Evolutionary conservation across 441 rosid species (phyloP).

Genomic region (Pelargonium citronellum): DNA sequence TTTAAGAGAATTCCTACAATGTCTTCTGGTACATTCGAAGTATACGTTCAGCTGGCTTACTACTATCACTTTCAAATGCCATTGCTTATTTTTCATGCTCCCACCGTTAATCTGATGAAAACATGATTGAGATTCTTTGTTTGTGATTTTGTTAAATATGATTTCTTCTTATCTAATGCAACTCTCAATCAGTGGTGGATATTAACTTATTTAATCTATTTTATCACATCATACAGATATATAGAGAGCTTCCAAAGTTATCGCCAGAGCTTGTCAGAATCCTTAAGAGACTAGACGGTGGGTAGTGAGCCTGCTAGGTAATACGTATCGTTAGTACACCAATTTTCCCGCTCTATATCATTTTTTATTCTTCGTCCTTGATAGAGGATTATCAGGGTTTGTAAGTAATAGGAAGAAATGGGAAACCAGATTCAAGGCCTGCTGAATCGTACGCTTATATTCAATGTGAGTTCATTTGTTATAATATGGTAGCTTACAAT

Average conservation of each 20-base stretch:
- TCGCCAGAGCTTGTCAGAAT: conserved; percentile 66
- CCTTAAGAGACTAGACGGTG: conserved; percentile 71
- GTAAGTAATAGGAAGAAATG: neutral
- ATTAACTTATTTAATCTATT: neutral
- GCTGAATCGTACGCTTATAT: neutral
- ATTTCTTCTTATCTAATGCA: neutral
- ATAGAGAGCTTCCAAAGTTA: conserved; percentile 72
- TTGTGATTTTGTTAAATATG: neutral
- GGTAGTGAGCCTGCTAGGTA: conserved; percentile 29
- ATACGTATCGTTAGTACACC: neutral
- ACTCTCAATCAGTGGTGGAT: neutral
- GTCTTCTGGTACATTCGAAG: neutral
- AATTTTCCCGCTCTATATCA: neutral
- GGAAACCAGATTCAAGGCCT: conserved; percentile 1
- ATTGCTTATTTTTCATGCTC: neutral
- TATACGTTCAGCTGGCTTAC: neutral
- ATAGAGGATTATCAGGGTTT: neutral
- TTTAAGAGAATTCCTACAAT: neutral
- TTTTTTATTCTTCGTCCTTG: neutral
- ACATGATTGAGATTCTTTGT: neutral
- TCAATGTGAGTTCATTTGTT: neutral
- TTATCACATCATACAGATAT: conserved; percentile 42
- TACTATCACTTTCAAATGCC: neutral
- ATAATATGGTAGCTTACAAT: neutral
- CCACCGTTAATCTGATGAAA: neutral